Conservation (phyloP, 768 basidiomycete species). For the Mycena floridula region DNA sequence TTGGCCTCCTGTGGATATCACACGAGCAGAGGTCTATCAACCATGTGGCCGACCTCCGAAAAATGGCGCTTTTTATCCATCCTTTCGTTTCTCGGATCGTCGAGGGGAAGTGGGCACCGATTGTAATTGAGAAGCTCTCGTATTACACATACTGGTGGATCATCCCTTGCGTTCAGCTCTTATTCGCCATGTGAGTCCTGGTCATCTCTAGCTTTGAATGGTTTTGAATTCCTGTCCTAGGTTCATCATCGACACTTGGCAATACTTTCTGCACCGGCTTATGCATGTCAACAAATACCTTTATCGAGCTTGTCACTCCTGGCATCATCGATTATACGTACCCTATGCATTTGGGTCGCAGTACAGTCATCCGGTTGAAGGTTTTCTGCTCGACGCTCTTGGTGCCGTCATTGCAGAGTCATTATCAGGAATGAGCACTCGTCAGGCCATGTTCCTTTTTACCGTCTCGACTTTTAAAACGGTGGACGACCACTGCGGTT, state of each 20-base stretch:
- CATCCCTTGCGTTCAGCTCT: slow-evolving; percentile 66
- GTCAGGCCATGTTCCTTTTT: slow-evolving; percentile 85
- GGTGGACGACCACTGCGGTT: slow-evolving; percentile 94
- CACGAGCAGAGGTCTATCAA: slow-evolving; percentile 28
- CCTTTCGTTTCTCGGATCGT: slow-evolving; percentile 16
- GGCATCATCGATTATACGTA: slow-evolving; percentile 94
- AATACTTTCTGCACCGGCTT: slow-evolving; percentile 90
- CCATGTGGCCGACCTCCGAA: slow-evolving; percentile 26
- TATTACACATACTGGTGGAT: slow-evolving; percentile 91
- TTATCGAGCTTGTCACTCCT: slow-evolving; percentile 87
- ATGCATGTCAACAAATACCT: slow-evolving; percentile 91
- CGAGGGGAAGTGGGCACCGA: slow-evolving; percentile 37
- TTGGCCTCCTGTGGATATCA: slow-evolving; percentile 67
- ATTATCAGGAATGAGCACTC: slow-evolving; percentile 58
- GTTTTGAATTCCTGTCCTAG: slow-evolving; percentile 30
- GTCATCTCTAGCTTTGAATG: background rate
- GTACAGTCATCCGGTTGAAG: slow-evolving; percentile 97
- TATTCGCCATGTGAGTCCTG: slow-evolving; percentile 76
- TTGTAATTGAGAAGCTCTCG: slow-evolving; percentile 32
- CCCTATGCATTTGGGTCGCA: slow-evolving; percentile 96
- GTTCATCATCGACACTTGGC: slow-evolving; percentile 95
- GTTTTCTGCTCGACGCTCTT: slow-evolving; percentile 80
- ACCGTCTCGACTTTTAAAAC: slow-evolving; percentile 83
- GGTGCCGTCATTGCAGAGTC: slow-evolving; percentile 77
- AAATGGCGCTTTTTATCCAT: slow-evolving; percentile 35